Conservation (phyloP, 2,329 filamentous ascomycete genomes). For the Cercospora sp. region DNA sequence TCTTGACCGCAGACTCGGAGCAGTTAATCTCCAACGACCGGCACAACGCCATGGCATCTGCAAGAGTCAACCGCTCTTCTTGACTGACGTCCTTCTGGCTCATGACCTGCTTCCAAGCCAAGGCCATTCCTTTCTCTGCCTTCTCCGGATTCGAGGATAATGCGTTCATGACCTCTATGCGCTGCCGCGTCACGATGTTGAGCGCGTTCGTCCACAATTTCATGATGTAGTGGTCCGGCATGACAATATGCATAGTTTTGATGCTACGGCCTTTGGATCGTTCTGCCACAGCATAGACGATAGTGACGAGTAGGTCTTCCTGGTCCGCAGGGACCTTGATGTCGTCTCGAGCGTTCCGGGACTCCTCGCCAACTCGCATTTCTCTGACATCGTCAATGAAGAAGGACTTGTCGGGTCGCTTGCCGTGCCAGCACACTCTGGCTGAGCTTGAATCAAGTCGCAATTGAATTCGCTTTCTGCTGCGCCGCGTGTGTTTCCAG, state of each 20-base stretch:
- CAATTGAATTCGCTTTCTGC: conserved; percentile 69
- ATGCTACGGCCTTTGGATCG: conserved; percentile 67
- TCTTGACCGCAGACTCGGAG: conserved; percentile 69
- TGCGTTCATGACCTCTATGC: conserved; percentile 86
- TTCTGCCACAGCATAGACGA: conserved; percentile 79
- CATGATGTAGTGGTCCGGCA: conserved; percentile 69
- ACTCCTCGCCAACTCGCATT: conserved; percentile 78
- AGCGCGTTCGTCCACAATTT: conserved; percentile 81
- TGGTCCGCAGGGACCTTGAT: conserved; percentile 67
- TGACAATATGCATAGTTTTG: conserved; percentile 86
- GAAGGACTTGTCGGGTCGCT: conserved; percentile 75
- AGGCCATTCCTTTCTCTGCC: conserved; percentile 69
- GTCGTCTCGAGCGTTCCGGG: conserved; percentile 85
- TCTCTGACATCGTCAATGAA: conserved; percentile 96
- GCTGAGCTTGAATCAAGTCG: conserved; percentile 79
- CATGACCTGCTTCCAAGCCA: conserved; percentile 78
- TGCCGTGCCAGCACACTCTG: conserved; percentile 84
- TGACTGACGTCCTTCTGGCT: conserved; percentile 61
- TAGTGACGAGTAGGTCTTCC: conserved; percentile 80
- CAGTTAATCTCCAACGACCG: conserved; percentile 90
- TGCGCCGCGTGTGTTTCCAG: conserved; percentile 83
- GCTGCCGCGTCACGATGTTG: conserved; percentile 78
- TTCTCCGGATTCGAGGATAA: conserved; percentile 74
- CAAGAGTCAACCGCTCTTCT: conserved; percentile 72
- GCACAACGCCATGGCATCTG: conserved; percentile 79